phyloP scores from a whole-genome alignment of 306 rosid genomes.

The Sophora flavescens region DNA sequence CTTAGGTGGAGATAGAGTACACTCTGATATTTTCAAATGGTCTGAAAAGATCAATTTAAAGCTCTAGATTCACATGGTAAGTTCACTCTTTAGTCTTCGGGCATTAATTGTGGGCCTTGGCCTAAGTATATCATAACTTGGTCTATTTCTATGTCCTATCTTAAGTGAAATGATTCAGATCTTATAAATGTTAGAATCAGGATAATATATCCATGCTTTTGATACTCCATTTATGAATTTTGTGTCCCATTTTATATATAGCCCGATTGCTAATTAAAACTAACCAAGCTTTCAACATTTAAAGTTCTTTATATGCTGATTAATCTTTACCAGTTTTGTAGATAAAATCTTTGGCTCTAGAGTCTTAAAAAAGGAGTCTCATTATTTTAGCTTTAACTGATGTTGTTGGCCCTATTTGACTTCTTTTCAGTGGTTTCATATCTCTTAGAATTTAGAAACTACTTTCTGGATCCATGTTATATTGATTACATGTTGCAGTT shows the following conservation, averaged over 20 bases:
- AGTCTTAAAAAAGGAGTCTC: neutral
- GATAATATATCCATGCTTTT: constrained; percentile 30
- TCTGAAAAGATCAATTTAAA: constrained; percentile 63
- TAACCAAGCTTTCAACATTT: neutral
- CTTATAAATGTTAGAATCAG: neutral
- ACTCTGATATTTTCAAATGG: constrained; percentile 77
- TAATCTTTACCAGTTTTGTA: neutral
- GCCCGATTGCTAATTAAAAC: constrained; percentile 27
- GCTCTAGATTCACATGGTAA: constrained; percentile 63
- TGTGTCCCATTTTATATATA: neutral
- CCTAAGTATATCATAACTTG: constrained; percentile 13
- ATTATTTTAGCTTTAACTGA: neutral
- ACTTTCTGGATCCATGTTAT: neutral
- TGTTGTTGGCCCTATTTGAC: constrained; percentile 26
- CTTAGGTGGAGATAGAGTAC: constrained; percentile 76
- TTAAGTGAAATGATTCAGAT: constrained; percentile 13
- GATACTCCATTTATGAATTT: neutral
- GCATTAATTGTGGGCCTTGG: neutral
- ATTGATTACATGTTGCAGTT: constrained; percentile 1
- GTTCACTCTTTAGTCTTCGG: constrained; percentile 43
- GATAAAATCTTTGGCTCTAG: neutral
- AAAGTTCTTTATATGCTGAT: constrained; percentile 9
- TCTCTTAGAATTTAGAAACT: neutral
- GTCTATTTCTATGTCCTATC: constrained; percentile 14
- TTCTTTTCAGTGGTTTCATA: constrained; percentile 11